These are phyloP conservation scores for Yamadazyma phyllophila DNA, from an alignment of 805 yeast species.

Conservation along the genomic window DNA sequence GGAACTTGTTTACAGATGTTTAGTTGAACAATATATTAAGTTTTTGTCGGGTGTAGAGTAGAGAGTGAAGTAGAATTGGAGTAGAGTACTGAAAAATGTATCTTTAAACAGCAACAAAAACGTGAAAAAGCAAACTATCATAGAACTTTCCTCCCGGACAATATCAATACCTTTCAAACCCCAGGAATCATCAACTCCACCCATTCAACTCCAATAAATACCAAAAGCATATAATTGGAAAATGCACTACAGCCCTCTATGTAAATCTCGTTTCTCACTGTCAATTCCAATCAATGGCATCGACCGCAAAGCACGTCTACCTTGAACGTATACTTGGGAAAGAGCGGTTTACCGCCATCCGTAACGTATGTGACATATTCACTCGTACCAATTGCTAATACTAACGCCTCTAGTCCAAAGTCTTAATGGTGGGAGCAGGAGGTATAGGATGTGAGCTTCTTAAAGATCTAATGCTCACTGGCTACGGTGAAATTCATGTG, in stretches of 20 bases:
- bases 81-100: not conserved
- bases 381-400: not conserved
- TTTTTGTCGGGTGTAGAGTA: not conserved
- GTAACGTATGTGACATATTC: slow-evolving; percentile 5
- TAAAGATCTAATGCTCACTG: slow-evolving; percentile 74
- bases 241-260: too few species aligned
- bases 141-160: too few species aligned
- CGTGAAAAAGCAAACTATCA: too few species aligned
- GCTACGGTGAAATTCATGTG: slow-evolving; percentile 83
- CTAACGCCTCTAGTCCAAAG: slow-evolving; percentile 39
- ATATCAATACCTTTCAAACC: too few species aligned
- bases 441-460: slow-evolving; percentile 94
- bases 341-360: slow-evolving; percentile 5
- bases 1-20: slow-evolving; percentile 64
- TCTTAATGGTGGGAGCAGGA: slow-evolving; percentile 90
- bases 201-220: too few species aligned
- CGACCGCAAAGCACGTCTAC: slow-evolving; percentile 34
- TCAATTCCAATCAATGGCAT: not conserved
- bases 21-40: slow-evolving; percentile 20
- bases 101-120: too few species aligned
- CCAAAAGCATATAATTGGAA: too few species aligned
- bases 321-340: slow-evolving; percentile 37
- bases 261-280: not conserved
- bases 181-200: too few species aligned
- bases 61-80: not conserved